These are phyloP conservation scores for Nemophila menziesii DNA, from an alignment of 257 asterid genomes.

Conservation along the genomic window DNA sequence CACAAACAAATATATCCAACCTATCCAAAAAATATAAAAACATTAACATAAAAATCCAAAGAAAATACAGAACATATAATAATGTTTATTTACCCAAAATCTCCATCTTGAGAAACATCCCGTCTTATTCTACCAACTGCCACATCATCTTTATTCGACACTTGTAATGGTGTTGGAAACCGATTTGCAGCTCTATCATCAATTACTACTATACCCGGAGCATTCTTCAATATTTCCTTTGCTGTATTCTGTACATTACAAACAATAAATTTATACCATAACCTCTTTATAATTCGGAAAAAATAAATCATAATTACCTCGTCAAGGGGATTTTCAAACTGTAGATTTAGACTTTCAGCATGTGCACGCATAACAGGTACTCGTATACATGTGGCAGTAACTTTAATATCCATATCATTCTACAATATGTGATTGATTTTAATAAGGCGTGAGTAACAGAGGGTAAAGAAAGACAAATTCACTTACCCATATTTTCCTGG, in stretches of 20 bases:
- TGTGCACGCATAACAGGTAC: slow-evolving; percentile 99
- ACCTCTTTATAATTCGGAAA: background rate
- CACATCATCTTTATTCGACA: slow-evolving; percentile 76
- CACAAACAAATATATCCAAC: slow-evolving; percentile 88
- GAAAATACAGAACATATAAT: background rate
- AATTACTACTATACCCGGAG: slow-evolving; percentile 70
- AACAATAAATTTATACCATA: background rate
- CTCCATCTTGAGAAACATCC: slow-evolving; percentile 81
- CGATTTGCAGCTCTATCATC: slow-evolving; percentile 70
- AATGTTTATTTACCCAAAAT: slow-evolving; percentile 47
- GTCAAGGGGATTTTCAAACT: slow-evolving; percentile 74
- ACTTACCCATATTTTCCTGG: slow-evolving; percentile 87
- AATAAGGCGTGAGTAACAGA: background rate
- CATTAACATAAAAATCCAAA: background rate
- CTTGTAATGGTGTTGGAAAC: slow-evolving; percentile 85
- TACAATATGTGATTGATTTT: slow-evolving; percentile 19
- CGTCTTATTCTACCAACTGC: slow-evolving; percentile 92
- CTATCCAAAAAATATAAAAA: slow-evolving; percentile 20
- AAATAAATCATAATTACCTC: slow-evolving; percentile 42
- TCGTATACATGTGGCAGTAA: slow-evolving; percentile 91
- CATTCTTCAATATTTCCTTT: slow-evolving; percentile 57
- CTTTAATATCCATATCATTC: slow-evolving; percentile 62
- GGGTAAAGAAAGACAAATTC: background rate
- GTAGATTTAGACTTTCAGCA: slow-evolving; percentile 95
- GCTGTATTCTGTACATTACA: slow-evolving; percentile 36